Percentiles rank a stretch among this genome's conserved stretches.
These are phyloP conservation scores for Kuraishia floccosa DNA, from an alignment of 805 yeast genomes.

Conservation along the genomic window DNA sequence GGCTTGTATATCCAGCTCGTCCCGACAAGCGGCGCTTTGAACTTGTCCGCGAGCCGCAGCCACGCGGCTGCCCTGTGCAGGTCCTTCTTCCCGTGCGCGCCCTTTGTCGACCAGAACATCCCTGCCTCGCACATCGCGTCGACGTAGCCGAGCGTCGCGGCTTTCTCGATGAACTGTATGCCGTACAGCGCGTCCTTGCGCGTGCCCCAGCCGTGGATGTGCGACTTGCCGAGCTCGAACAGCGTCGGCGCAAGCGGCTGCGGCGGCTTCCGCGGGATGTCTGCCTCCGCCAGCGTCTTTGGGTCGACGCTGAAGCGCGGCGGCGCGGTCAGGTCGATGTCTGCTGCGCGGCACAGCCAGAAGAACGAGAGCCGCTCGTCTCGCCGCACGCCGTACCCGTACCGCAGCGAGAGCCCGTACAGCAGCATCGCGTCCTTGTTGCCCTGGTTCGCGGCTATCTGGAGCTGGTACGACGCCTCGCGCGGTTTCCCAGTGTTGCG, in stretches of 20 bases:
- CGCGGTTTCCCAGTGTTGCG: conserved; percentile 48
- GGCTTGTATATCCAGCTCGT: conserved; percentile 69
- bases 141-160: conserved; percentile 56
- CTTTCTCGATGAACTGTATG: conserved; percentile 44
- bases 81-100: conserved; percentile 46
- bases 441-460: conserved; percentile 52
- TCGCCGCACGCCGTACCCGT: conserved; percentile 57
- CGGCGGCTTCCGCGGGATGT: conserved; percentile 22
- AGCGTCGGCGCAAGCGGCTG: conserved; percentile 38
- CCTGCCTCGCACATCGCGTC: conserved; percentile 68
- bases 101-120: conserved; percentile 47
- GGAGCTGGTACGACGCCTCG: conserved; percentile 61
- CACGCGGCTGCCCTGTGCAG: conserved; percentile 54
- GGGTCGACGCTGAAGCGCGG: conserved; percentile 20
- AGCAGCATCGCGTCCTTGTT: conserved; percentile 55
- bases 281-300: conserved; percentile 12
- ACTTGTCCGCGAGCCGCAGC: conserved; percentile 52
- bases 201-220: conserved; percentile 45
- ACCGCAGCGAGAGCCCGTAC: conserved; percentile 54
- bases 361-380: conserved; percentile 41
- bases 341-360: conserved; percentile 49
- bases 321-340: conserved; percentile 12
- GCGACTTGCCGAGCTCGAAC: conserved; percentile 51
- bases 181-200: conserved; percentile 45
- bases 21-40: conserved; percentile 52